These are phyloP conservation scores for Aureobasidium musti DNA, from an alignment of 2,329 filamentous ascomycete genomes.

Conservation along the genomic window DNA sequence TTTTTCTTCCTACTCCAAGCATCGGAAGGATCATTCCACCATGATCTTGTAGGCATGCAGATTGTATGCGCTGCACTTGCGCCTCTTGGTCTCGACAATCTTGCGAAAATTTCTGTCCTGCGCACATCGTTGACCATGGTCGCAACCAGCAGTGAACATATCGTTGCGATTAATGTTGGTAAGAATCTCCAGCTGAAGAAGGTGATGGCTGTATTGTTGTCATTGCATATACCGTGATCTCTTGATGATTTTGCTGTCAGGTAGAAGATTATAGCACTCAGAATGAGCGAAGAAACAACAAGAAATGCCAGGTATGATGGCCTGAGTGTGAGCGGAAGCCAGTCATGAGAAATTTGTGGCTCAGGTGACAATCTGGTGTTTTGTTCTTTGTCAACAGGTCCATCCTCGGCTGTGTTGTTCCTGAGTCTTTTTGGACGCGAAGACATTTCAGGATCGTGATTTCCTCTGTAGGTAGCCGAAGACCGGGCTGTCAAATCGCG, in stretches of 20 bases:
- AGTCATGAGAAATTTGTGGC: too few species aligned
- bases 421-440: too few species aligned
- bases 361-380: too few species aligned
- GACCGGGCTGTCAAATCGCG: too few species aligned
- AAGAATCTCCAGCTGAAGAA: slow-evolving; percentile 2
- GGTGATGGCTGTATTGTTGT: neutral
- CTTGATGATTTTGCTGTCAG: neutral
- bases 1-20: neutral
- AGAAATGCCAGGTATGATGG: neutral
- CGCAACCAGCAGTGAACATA: neutral
- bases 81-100: neutral
- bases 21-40: neutral
- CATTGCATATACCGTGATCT: neutral
- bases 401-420: too few species aligned
- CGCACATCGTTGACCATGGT: slow-evolving; percentile 7
- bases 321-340: neutral
- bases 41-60: neutral
- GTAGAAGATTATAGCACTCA: neutral
- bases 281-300: neutral
- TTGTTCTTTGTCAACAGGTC: too few species aligned
- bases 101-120: neutral
- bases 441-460: too few species aligned
- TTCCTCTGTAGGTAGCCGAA: too few species aligned
- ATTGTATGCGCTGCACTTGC: neutral
- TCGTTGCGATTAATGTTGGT: neutral